Percentiles rank a stretch among this genome's conserved stretches.
Conservation (phyloP, 805 yeast species). For the Kodamaea hsintzibuensis region DNA sequence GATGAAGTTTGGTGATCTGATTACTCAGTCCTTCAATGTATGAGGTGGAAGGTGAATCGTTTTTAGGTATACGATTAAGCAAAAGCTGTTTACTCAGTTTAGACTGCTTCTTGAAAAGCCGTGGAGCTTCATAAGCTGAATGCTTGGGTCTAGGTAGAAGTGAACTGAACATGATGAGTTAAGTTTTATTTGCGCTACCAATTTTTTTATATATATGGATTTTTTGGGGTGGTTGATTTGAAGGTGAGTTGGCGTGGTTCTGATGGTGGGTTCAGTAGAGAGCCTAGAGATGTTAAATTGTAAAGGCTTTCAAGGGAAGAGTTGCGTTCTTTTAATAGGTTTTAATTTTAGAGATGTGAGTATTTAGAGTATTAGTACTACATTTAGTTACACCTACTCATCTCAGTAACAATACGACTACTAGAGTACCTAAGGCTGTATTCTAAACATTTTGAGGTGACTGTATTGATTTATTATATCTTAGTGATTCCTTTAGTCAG, state of each 20-base stretch:
- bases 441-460: too few relatives aligned
- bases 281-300: too few relatives aligned
- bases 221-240: background rate
- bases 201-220: background rate
- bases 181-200: background rate
- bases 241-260: background rate
- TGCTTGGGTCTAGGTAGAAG: constrained; percentile 36
- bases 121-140: constrained; percentile 18
- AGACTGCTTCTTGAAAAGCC: background rate
- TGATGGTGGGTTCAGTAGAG: background rate
- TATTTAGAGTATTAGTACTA: too few relatives aligned
- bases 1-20: constrained; percentile 20
- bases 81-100: background rate
- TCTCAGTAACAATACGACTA: too few relatives aligned
- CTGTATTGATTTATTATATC: too few relatives aligned
- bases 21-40: constrained; percentile 1
- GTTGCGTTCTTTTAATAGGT: too few relatives aligned
- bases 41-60: background rate
- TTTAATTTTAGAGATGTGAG: too few relatives aligned
- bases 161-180: constrained; percentile 32
- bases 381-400: too few relatives aligned
- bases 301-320: too few relatives aligned
- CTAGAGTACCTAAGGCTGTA: too few relatives aligned
- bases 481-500: too few relatives aligned
- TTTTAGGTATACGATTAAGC: background rate